These are phyloP conservation scores for Cutaneotrichosporon arboriforme DNA, from an alignment of 1,284 basidiomycete species.

Conservation along the genomic window DNA sequence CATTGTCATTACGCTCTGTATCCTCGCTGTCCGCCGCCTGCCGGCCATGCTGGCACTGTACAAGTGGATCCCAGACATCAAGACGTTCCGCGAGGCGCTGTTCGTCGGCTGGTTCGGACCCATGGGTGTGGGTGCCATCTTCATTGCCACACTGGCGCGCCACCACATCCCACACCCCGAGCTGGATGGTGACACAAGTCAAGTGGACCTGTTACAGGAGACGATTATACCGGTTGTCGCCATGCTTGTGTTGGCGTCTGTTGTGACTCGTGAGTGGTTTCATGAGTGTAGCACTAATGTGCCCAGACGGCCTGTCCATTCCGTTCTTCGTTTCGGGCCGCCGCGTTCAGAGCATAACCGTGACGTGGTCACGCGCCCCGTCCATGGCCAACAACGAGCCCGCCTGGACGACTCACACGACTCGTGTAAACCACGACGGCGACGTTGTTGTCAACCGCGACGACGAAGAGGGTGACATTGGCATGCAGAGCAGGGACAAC, in stretches of 20 bases:
- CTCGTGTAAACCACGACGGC: slow-evolving; percentile 58
- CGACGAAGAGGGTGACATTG: slow-evolving; percentile 45
- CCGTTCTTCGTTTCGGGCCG: slow-evolving; percentile 85
- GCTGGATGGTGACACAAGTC: slow-evolving; percentile 51
- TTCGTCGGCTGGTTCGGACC: slow-evolving; percentile 85
- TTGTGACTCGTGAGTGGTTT: slow-evolving; percentile 55
- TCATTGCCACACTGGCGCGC: slow-evolving; percentile 81
- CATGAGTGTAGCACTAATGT: slow-evolving; percentile 45
- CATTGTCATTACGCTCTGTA: slow-evolving; percentile 69
- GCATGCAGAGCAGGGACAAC: slow-evolving; percentile 15
- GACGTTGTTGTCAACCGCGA: slow-evolving; percentile 80
- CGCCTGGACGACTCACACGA: slow-evolving; percentile 73
- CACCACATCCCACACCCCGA: slow-evolving; percentile 59
- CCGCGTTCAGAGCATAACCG: slow-evolving; percentile 78
- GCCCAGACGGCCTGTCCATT: slow-evolving; percentile 77
- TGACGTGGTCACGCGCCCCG: slow-evolving; percentile 73
- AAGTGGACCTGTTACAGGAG: slow-evolving; percentile 62
- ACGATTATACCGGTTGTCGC: slow-evolving; percentile 83
- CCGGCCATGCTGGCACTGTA: slow-evolving; percentile 76
- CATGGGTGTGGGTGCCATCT: slow-evolving; percentile 80
- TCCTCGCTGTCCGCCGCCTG: slow-evolving; percentile 73
- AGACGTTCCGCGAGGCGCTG: slow-evolving; percentile 73
- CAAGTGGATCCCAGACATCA: slow-evolving; percentile 86
- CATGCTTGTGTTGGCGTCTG: slow-evolving; percentile 84
- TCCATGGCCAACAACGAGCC: slow-evolving; percentile 55